Base-by-base conservation (phyloP, 1,284 basidiomycete species). In the Cryptococcus sp. region DNA sequence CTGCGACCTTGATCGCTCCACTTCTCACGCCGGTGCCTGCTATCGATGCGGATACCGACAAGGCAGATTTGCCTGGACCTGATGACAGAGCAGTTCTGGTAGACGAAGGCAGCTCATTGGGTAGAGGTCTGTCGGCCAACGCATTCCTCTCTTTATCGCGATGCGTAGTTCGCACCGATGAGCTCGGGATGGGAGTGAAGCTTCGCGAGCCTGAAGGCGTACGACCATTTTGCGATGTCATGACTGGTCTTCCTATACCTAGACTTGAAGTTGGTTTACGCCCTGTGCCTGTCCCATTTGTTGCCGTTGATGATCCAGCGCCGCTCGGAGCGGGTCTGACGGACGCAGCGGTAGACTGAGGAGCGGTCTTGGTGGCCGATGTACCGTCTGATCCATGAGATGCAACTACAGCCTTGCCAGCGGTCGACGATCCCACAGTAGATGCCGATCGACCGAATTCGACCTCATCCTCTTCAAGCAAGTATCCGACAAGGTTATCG, bases 401-500 rank as follows among this genome's bases (percentile, higher is more conserved):
- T 34, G 29, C 29, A 13, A 5, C 13, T 13, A 10, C 29, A 13
- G 29, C 2, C 29, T 4, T 34, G 29, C 13, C 2, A 34, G 29
- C 8, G 13, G 5, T 34, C 8, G 29, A 34, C 13, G 29, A 10
- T 4, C 8, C 29, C 5, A 13, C 29, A 10, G 8, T 34, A 10
- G 29, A 34, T 34, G 22, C 41, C 41, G 41, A 7, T 22, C 41
- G n/a, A 22, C 41, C 41, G 41, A 39, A 20, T 17, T 52, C 53
- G 34, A 47, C 52, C 19, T 57, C 51, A 23, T 39, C 46, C 17
- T 29, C 29, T 41, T 48, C 41, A 6, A 50, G 10, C 3, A 29
- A 34, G 29, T 46, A 45, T 10, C 37, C 52, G 10, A 51, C 39
- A 41, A 62, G 44, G 37, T 44, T 54, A 53, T 62, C 60, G 22